Conservation (phyloP, 2,329 filamentous ascomycete genomes). For the Trichoderma sp. region DNA sequence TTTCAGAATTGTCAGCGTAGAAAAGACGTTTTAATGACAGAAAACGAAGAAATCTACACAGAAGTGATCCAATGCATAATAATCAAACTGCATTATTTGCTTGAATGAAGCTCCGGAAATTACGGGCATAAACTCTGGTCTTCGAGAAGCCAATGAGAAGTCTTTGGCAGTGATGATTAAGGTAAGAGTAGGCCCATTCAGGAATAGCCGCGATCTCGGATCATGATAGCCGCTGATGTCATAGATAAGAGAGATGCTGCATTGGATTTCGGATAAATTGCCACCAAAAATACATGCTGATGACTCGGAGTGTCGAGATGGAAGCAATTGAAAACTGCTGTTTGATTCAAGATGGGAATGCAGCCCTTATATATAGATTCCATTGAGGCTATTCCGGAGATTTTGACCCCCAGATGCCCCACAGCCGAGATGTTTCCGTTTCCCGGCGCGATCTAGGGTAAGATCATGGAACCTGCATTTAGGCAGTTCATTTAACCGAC, state of each 20-base stretch:
- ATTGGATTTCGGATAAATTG: not conserved
- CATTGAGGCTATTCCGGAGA: not conserved
- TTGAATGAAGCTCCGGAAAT: not conserved
- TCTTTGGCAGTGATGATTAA: not conserved
- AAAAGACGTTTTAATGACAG: not conserved
- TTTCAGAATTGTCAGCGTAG: not conserved
- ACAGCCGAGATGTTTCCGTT: not conserved
- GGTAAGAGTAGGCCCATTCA: not conserved
- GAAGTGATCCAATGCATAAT: not conserved
- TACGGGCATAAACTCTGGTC: not conserved
- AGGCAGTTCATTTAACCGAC: slow-evolving; percentile 13
- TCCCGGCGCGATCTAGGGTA: not conserved
- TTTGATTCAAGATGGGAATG: not conserved
- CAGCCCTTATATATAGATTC: not conserved
- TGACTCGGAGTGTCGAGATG: not conserved
- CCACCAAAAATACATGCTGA: not conserved
- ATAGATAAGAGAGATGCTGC: not conserved
- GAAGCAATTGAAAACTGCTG: not conserved
- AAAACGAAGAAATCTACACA: not conserved
- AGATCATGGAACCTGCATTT: not conserved
- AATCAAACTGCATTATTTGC: not conserved
- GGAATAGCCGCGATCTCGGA: not conserved
- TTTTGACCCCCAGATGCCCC: not conserved
- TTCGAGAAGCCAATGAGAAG: not conserved
- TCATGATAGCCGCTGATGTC: not conserved